Conservation (phyloP, 805 yeast species). For the Lachancea thermotolerans region DNA sequence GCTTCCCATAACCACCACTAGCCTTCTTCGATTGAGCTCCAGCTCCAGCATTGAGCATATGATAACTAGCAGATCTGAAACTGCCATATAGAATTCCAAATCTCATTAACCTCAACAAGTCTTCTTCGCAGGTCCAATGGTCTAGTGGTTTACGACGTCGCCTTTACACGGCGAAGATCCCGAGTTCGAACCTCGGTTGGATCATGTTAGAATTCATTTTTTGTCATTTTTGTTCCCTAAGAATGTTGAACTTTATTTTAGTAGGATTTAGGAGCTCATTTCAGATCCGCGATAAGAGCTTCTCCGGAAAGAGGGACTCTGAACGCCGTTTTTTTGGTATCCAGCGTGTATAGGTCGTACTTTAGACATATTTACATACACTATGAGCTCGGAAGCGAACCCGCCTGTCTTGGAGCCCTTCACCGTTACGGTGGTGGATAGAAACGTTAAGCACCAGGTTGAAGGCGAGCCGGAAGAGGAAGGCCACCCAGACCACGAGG, state of each 20-base stretch:
- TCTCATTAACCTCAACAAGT: neutral
- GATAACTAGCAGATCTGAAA: neutral
- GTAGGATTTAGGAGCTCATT: no score
- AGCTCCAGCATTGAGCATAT: no score
- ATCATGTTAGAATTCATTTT: constrained; percentile 5
- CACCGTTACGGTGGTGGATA: constrained; percentile 20
- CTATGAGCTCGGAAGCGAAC: neutral
- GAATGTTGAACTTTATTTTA: neutral
- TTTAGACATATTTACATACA: neutral
- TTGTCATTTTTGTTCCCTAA: neutral
- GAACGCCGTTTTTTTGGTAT: no score
- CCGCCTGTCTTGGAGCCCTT: constrained; percentile 11
- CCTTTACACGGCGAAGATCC: constrained; percentile 38
- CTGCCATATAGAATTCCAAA: neutral
- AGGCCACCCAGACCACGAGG: constrained; percentile 7
- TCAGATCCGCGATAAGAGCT: no score
- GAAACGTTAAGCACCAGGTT: constrained; percentile 15
- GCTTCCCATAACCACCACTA: no score
- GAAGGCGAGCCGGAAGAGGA: neutral
- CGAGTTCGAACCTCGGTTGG: constrained; percentile 37
- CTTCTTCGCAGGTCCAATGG: constrained; percentile 27
- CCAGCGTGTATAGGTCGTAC: no score
- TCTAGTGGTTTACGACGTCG: constrained; percentile 38
- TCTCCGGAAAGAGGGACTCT: no score
- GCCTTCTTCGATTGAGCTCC: no score